Conservation (phyloP, 2,329 filamentous ascomycete genomes). For the Aspergillus cejpii region DNA sequence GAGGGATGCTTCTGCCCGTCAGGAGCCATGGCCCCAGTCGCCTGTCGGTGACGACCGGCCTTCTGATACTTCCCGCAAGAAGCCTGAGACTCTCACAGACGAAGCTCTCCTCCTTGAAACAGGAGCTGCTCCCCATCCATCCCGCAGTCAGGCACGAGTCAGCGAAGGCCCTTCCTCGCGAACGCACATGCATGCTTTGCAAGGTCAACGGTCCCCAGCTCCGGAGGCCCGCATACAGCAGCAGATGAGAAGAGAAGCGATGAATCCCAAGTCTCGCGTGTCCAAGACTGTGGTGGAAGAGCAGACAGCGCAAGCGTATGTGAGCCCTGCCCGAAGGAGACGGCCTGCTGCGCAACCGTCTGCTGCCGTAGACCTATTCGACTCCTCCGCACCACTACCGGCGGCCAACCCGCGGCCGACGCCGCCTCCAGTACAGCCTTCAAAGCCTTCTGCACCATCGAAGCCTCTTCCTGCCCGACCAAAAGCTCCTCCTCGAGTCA, state of each 20-base stretch:
- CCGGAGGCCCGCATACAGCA: slow-evolving; percentile 23
- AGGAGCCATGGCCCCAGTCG: slow-evolving; percentile 15
- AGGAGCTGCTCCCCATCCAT: slow-evolving; percentile 21
- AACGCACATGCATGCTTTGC: slow-evolving; percentile 16
- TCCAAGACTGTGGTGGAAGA: slow-evolving; percentile 70
- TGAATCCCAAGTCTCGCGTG: slow-evolving; percentile 55
- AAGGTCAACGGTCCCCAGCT: slow-evolving; percentile 19
- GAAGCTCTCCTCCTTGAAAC: slow-evolving; percentile 44
- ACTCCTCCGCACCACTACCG: slow-evolving; percentile 34
- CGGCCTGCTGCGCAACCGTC: slow-evolving; percentile 46
- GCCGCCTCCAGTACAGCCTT: slow-evolving; percentile 32
- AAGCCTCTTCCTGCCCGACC: slow-evolving; percentile 43
- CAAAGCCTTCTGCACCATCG: slow-evolving; percentile 38
- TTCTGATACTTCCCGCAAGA: slow-evolving; percentile 13
- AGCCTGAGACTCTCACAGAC: slow-evolving; percentile 47
- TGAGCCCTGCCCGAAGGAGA: slow-evolving; percentile 77
- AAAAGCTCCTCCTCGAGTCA: slow-evolving; percentile 44
- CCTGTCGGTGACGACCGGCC: slow-evolving; percentile 18
- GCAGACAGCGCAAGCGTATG: slow-evolving; percentile 72
- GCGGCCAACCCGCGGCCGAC: slow-evolving; percentile 29
- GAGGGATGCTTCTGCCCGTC: slow-evolving; percentile 56
- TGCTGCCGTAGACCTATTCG: slow-evolving; percentile 59
- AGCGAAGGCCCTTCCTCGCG: slow-evolving; percentile 18
- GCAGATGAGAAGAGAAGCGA: slow-evolving; percentile 31
- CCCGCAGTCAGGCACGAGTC: slow-evolving; percentile 23